These are phyloP conservation scores for Adansonia grandidieri DNA, from an alignment of 441 rosid species.

Conservation along the genomic window DNA sequence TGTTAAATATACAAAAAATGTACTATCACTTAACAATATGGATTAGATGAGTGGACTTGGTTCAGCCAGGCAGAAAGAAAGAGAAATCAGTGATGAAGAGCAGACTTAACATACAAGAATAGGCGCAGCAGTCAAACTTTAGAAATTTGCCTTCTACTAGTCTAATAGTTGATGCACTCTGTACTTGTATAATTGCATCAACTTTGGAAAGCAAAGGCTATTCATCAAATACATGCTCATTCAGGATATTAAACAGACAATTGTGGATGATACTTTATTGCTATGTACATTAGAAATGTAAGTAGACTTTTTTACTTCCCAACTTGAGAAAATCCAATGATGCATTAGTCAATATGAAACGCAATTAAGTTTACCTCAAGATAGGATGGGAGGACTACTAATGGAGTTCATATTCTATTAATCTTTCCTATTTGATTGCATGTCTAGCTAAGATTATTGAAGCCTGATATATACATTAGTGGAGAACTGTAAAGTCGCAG, in stretches of 20 bases:
- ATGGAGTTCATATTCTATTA: background rate
- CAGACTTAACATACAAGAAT: background rate
- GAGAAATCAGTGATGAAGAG: background rate
- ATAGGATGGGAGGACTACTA: background rate
- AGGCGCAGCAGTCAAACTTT: background rate
- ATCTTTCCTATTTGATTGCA: background rate
- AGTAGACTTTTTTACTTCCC: background rate
- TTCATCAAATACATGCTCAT: background rate
- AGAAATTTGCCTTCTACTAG: background rate
- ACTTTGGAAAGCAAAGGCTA: constrained; percentile 4
- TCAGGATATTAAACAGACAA: background rate
- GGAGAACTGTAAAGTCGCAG: background rate
- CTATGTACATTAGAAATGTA: background rate
- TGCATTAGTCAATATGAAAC: background rate
- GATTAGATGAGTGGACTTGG: background rate
- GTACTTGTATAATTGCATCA: background rate
- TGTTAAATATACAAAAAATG: background rate
- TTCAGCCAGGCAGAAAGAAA: background rate
- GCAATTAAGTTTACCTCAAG: background rate
- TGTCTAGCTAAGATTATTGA: background rate
- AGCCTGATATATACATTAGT: background rate
- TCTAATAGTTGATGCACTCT: background rate
- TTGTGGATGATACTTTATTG: background rate
- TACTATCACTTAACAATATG: background rate
- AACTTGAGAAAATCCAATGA: background rate